A percentile compares a stretch with the other conserved stretches of the same genome.
Evolutionary conservation across 305 asterid genomes (phyloP).

Genomic region (Fraxinus ornus): DNA sequence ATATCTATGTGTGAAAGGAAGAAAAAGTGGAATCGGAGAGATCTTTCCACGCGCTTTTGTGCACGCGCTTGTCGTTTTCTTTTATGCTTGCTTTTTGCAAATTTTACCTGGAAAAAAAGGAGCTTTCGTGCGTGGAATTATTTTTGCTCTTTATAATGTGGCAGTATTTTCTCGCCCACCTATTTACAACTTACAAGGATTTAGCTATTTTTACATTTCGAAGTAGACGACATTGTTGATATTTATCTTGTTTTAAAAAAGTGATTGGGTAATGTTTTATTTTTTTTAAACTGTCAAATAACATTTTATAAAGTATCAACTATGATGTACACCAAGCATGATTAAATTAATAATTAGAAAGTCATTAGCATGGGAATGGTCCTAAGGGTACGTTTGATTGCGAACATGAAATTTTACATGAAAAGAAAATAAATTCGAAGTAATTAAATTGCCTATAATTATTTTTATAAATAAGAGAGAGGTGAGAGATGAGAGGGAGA

Average conservation of each 20-base stretch:
- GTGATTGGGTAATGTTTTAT: no score
- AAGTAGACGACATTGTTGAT: no score
- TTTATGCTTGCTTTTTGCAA: background rate
- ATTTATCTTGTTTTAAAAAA: no score
- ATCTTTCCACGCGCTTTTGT: slow-evolving; percentile 22
- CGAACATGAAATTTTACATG: background rate
- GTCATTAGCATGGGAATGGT: background rate
- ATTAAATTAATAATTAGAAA: no score
- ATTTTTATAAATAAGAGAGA: background rate
- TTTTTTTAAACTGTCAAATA: no score
- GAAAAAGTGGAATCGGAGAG: background rate
- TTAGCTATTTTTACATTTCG: no score
- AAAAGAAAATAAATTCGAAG: no score
- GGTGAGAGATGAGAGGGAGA: no score
- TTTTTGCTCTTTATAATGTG: slow-evolving; percentile 5
- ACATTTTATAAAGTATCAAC: no score
- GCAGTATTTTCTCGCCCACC: background rate
- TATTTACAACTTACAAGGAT: no score
- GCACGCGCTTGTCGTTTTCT: slow-evolving; percentile 17
- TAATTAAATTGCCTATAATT: background rate
- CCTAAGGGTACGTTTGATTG: background rate
- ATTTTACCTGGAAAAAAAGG: background rate
- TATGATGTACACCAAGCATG: background rate
- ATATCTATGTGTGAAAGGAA: background rate
- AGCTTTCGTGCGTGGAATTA: background rate